Evolutionary conservation across 2,329 filamentous ascomycete genomes (phyloP).

Genomic region (Nemania diffusa): DNA sequence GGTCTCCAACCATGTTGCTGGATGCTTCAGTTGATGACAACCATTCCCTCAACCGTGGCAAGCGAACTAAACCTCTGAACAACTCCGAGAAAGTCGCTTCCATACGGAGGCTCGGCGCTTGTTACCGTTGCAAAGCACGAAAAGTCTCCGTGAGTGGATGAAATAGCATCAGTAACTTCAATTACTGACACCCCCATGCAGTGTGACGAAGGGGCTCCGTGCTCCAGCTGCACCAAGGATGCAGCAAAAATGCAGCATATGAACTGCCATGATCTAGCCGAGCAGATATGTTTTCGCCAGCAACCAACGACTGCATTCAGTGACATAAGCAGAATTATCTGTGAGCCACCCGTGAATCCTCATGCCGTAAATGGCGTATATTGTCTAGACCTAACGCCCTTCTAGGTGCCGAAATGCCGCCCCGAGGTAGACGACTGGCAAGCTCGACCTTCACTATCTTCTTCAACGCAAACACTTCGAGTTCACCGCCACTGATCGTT

Average conservation of each 20-base stretch:
- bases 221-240: constrained; percentile 44
- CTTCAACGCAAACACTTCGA: constrained; percentile 30
- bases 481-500: constrained; percentile 33
- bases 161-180: constrained; percentile 38
- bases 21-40: constrained; percentile 36
- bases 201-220: constrained; percentile 54
- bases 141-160: constrained; percentile 58
- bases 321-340: constrained; percentile 41
- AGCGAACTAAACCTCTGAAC: constrained; percentile 45
- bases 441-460: constrained; percentile 33
- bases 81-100: constrained; percentile 58
- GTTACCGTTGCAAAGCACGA: constrained; percentile 59
- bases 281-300: constrained; percentile 46
- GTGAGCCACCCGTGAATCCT: constrained; percentile 22
- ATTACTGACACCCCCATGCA: constrained; percentile 38
- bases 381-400: constrained; percentile 13
- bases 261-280: constrained; percentile 38
- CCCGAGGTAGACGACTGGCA: constrained; percentile 27
- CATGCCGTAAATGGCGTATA: background rate
- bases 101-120: constrained; percentile 61
- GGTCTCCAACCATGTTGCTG: constrained; percentile 36
- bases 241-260: constrained; percentile 36
- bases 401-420: constrained; percentile 32
- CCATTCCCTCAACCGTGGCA: constrained; percentile 43
- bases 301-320: constrained; percentile 40